phyloP scores from a whole-genome alignment of 345 rosid genomes.

The Pugionium dolabratum region DNA sequence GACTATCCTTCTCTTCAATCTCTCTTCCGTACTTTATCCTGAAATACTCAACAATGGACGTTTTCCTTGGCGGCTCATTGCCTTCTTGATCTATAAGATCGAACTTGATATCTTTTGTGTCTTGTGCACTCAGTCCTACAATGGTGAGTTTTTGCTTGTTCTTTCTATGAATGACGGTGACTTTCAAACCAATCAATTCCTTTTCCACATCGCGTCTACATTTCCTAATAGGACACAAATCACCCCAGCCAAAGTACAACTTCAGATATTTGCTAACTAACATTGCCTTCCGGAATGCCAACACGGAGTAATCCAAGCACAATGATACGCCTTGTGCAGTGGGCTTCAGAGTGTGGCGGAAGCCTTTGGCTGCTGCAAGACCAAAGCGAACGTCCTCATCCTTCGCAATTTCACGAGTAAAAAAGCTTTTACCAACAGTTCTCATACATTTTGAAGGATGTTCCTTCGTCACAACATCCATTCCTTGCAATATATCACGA shows the following conservation, averaged over 20 bases:
- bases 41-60: too few relatives aligned
- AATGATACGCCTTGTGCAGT: conserved; percentile 67
- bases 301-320: conserved; percentile 75
- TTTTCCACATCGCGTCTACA: conserved; percentile 45
- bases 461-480: conserved; percentile 95
- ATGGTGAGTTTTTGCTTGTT: conserved; percentile 65
- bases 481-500: conserved; percentile 78
- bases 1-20: conserved; percentile 52
- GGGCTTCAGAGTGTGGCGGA: conserved; percentile 71
- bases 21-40: conserved; percentile 50
- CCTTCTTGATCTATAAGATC: conserved; percentile 49
- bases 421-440: conserved; percentile 63
- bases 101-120: conserved; percentile 47
- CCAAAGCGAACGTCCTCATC: conserved; percentile 63
- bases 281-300: conserved; percentile 68
- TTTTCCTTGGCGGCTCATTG: conserved; percentile 37
- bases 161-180: conserved; percentile 60
- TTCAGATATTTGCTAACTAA: conserved; percentile 58
- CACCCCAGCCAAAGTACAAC: conserved; percentile 44
- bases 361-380: conserved; percentile 64
- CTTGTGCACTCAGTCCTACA: conserved; percentile 50
- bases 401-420: conserved; percentile 28
- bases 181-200: conserved; percentile 56
- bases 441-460: conserved; percentile 67
- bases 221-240: conserved; percentile 34